A percentile compares a stretch with the other conserved stretches of the same genome.
These are phyloP conservation scores for Sporothrix inflata DNA, from an alignment of 2,329 filamentous ascomycete species.

Conservation along the genomic window DNA sequence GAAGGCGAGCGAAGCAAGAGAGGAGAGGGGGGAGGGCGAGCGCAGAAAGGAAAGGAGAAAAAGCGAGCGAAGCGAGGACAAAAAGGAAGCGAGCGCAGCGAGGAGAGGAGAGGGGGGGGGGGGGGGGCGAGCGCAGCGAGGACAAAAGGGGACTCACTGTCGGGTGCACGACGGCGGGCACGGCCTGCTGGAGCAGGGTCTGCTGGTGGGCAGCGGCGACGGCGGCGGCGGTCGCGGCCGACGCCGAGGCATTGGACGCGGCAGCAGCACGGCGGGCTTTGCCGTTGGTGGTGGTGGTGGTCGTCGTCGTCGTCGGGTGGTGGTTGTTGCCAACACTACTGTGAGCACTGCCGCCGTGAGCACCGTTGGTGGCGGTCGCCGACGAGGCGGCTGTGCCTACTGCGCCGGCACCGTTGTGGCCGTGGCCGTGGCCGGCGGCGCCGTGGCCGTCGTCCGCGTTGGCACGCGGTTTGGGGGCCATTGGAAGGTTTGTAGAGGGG, in stretches of 20 bases:
- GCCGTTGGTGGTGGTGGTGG: slow-evolving; percentile 33
- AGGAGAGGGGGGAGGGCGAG: background rate
- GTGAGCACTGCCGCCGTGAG: slow-evolving; percentile 39
- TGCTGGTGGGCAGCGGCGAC: slow-evolving; percentile 19
- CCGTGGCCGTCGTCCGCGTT: slow-evolving; percentile 31
- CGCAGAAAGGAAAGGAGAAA: background rate
- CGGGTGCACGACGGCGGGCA: slow-evolving; percentile 15
- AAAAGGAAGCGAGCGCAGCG: background rate
- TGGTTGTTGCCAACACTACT: slow-evolving; percentile 30
- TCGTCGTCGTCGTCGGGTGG: background rate
- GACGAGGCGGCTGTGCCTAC: slow-evolving; percentile 40
- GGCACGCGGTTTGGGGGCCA: slow-evolving; percentile 31
- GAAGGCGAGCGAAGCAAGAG: background rate
- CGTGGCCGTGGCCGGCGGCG: slow-evolving; percentile 46
- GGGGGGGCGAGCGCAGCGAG: background rate
- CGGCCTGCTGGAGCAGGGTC: slow-evolving; percentile 8
- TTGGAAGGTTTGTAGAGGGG: background rate
- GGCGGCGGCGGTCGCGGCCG: slow-evolving; percentile 25
- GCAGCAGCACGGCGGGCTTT: slow-evolving; percentile 59
- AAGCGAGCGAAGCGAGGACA: background rate
- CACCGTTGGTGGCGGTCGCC: slow-evolving; percentile 40
- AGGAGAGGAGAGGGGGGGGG: background rate
- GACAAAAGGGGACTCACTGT: slow-evolving; percentile 18
- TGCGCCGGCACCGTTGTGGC: slow-evolving; percentile 35
- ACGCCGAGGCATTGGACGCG: slow-evolving; percentile 48